phyloP scores from a whole-genome alignment of 352 stramenopile genomes.

The Phytophthora pini region DNA sequence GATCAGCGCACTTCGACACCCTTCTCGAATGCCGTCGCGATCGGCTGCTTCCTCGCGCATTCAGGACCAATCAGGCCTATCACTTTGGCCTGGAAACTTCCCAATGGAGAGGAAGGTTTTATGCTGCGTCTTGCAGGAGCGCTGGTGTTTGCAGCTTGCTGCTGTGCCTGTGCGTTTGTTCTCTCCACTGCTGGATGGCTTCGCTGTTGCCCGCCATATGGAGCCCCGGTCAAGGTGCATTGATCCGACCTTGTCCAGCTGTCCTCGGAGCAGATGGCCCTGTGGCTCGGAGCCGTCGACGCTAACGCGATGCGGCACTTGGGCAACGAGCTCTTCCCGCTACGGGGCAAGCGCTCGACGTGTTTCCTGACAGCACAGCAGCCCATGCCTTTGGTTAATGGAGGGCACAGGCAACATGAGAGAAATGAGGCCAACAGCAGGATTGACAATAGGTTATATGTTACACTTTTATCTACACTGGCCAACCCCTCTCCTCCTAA shows the following conservation, averaged over 20 bases:
- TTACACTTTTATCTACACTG: conserved; percentile 53
- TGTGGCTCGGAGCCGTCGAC: conserved; percentile 23
- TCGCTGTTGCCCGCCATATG: conserved; percentile 36
- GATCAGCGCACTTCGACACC: conserved; percentile 26
- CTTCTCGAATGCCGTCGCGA: conserved; percentile 20
- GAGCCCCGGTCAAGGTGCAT: conserved; percentile 11
- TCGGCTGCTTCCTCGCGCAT: conserved; percentile 5
- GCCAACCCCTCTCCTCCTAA: conserved; percentile 26
- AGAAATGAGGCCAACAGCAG: not conserved
- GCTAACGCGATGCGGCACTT: conserved; percentile 33
- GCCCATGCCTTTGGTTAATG: not conserved
- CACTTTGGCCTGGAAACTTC: too few relatives aligned
- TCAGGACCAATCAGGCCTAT: not conserved
- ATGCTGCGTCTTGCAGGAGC: not conserved
- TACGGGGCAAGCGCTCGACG: too few relatives aligned
- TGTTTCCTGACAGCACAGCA: not conserved
- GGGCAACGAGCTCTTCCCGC: conserved; percentile 4
- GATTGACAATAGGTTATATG: conserved; percentile 64
- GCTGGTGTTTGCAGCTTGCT: not conserved
- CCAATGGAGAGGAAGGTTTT: not conserved
- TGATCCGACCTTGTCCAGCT: conserved; percentile 50
- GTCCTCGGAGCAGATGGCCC: conserved; percentile 30
- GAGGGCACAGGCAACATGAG: not conserved
- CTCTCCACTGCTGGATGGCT: conserved; percentile 15
- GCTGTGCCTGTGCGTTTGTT: conserved; percentile 14